phyloP scores from a whole-genome alignment of 768 basidiomycete genomes.

The Podaxis carcinomalis region DNA sequence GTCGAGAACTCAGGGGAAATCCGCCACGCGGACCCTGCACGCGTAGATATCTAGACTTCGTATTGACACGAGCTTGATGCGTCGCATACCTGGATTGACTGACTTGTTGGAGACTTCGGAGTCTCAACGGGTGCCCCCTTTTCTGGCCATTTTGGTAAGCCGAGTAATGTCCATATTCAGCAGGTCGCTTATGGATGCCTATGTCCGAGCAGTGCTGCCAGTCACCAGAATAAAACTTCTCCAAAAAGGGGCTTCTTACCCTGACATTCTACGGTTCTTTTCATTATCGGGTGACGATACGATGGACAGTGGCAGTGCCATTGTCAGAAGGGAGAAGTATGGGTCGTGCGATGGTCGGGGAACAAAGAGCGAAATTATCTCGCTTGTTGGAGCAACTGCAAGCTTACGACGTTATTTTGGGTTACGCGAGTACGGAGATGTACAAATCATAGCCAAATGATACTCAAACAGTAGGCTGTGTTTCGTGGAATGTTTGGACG shows the following conservation, averaged over 20 bases:
- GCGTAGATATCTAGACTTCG: no score
- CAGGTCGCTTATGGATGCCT: not conserved
- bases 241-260: not conserved
- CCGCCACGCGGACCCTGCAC: no score
- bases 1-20: no score
- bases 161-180: no score
- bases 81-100: no score
- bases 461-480: not conserved
- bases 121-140: not conserved
- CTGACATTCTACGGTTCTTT: not conserved
- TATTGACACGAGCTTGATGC: no score
- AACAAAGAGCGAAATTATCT: not conserved
- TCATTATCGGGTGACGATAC: conserved; percentile 4
- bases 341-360: not conserved
- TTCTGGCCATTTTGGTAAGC: not conserved
- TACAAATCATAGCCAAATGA: not conserved
- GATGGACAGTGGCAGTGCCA: conserved; percentile 2
- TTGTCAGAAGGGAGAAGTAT: not conserved
- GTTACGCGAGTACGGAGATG: not conserved
- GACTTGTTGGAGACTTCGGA: no score
- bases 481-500: not conserved
- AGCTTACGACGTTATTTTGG: not conserved
- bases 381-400: not conserved
- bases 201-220: not conserved
- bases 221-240: conserved; percentile 5